Evolutionary conservation across 306 rosid genomes (phyloP).

Genomic region (Trifolium pratense): DNA sequence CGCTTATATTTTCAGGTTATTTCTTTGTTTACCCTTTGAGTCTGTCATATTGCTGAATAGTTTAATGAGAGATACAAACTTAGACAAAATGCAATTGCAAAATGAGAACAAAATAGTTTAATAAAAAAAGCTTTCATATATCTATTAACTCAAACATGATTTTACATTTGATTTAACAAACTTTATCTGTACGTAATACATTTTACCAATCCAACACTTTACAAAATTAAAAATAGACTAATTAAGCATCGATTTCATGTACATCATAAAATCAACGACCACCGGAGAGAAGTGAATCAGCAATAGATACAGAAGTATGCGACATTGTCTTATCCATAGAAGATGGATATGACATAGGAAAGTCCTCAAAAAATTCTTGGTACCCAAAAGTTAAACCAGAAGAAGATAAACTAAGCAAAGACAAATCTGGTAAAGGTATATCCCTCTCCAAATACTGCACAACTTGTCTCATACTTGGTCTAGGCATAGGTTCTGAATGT

Average conservation of each 20-base stretch:
- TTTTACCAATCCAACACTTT: not conserved
- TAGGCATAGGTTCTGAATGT: slow-evolving; percentile 45
- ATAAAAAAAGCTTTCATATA: too few species aligned
- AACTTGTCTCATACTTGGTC: slow-evolving; percentile 71
- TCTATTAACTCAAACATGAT: not conserved
- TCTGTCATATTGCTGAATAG: too few species aligned
- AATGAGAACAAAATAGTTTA: not conserved
- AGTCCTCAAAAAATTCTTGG: slow-evolving; percentile 38
- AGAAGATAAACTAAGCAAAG: slow-evolving; percentile 41
- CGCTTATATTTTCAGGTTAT: slow-evolving; percentile 49
- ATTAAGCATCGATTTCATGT: not conserved
- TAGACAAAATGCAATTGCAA: not conserved
- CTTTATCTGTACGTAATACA: not conserved
- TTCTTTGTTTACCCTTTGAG: too few species aligned
- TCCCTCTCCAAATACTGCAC: slow-evolving; percentile 57
- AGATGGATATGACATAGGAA: slow-evolving; percentile 43
- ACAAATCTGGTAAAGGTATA: slow-evolving; percentile 40
- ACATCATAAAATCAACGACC: slow-evolving; percentile 44
- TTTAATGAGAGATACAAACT: too few species aligned
- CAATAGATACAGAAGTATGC: slow-evolving; percentile 25
- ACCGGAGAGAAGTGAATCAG: slow-evolving; percentile 52
- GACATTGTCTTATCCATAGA: slow-evolving; percentile 8
- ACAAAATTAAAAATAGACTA: not conserved
- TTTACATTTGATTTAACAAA: not conserved
- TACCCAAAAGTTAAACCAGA: slow-evolving; percentile 46